Conservation (phyloP, 768 basidiomycete genomes). For the Obba rivulosa region DNA sequence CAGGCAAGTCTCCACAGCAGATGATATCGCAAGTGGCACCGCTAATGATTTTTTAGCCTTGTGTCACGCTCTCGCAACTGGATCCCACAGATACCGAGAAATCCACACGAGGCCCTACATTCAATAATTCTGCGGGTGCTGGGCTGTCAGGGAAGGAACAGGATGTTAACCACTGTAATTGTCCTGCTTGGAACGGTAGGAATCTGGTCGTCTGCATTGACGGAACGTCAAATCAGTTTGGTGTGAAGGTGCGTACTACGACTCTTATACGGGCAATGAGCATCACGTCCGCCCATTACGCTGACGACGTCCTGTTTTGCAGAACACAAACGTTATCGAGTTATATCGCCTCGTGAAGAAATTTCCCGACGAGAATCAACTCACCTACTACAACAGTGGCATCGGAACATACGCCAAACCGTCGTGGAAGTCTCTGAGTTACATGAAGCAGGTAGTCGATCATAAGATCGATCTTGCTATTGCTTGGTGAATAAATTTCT, state of each 20-base stretch:
- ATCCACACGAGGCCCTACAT: too few relatives aligned
- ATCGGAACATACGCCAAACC: constrained; percentile 16
- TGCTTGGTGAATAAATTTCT: constrained; percentile 6
- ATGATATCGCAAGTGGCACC: too few relatives aligned
- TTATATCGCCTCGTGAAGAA: constrained; percentile 9
- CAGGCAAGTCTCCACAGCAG: too few relatives aligned
- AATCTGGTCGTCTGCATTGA: neutral
- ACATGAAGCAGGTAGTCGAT: neutral
- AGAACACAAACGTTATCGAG: constrained; percentile 14
- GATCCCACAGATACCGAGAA: too few relatives aligned
- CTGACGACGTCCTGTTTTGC: neutral
- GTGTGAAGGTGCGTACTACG: neutral
- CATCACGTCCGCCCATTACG: too few relatives aligned
- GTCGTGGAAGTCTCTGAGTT: neutral
- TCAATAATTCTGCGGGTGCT: too few relatives aligned
- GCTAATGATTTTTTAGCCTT: too few relatives aligned
- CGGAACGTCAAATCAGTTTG: neutral
- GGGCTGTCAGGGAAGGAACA: too few relatives aligned
- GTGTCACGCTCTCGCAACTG: too few relatives aligned
- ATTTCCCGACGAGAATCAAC: constrained; percentile 5
- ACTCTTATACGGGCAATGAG: too few relatives aligned
- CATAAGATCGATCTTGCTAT: constrained; percentile 9
- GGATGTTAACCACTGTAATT: too few relatives aligned
- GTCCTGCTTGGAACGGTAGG: neutral
- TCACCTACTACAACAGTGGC: constrained; percentile 19